Percentiles rank a stretch among this genome's conserved stretches.
phyloP scores from a whole-genome alignment of 2,329 filamentous ascomycete species.

The Trichoderma cornu-damae region DNA sequence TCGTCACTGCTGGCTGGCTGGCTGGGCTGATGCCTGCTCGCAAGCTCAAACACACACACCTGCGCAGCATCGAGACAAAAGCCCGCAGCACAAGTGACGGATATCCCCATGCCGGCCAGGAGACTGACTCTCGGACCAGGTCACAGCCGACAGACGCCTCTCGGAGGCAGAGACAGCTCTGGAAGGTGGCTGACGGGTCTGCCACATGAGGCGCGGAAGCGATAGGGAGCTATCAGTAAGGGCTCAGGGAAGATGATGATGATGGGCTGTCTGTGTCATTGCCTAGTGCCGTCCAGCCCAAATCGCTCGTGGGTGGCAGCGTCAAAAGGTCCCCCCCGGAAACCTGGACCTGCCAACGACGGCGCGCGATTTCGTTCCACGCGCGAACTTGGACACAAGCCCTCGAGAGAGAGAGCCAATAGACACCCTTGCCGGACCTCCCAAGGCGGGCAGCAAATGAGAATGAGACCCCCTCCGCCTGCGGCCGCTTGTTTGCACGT shows the following conservation, averaged over 20 bases:
- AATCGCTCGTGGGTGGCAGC: constrained; percentile 1
- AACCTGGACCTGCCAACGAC: neutral
- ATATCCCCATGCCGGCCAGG: too few relatives aligned
- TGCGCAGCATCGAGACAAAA: neutral
- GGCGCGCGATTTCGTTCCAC: neutral
- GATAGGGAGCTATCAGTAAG: neutral
- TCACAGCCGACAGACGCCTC: constrained; percentile 1
- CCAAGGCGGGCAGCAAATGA: neutral
- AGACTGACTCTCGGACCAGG: neutral
- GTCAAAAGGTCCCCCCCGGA: neutral
- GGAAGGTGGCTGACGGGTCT: constrained; percentile 8
- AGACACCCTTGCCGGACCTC: constrained; percentile 3
- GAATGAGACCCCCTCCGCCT: neutral
- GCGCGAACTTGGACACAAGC: neutral
- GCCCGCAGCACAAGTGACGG: too few relatives aligned
- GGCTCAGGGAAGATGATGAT: too few relatives aligned
- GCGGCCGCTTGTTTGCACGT: neutral
- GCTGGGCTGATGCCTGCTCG: neutral
- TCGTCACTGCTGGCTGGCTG: neutral
- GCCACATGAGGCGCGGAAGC: neutral
- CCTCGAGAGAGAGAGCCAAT: too few relatives aligned
- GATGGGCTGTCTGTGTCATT: too few relatives aligned
- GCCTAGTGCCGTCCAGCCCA: too few relatives aligned
- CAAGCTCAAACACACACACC: constrained; percentile 4
- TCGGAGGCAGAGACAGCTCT: constrained; percentile 13